Conservation (phyloP, 345 rosid species). For the Raphanus raphanistrum region DNA sequence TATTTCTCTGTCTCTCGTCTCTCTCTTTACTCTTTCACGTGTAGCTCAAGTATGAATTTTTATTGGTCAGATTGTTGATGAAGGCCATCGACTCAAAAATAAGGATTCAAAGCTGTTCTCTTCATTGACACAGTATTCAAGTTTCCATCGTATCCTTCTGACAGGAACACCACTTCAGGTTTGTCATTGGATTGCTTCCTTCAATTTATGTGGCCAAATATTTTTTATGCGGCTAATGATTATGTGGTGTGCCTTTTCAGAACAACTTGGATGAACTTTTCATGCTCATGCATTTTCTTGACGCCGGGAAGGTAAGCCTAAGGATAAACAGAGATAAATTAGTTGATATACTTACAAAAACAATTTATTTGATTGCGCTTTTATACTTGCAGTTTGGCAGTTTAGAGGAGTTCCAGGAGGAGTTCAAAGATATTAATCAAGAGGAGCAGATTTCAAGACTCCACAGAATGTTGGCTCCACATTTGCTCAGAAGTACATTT, state of each 20-base stretch:
- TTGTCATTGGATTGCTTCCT: conserved; percentile 35
- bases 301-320: conserved; percentile 87
- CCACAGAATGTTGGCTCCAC: conserved; percentile 98
- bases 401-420: conserved; percentile 98
- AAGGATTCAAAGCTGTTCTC: conserved; percentile 95
- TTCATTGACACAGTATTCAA: conserved; percentile 85
- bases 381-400: conserved; percentile 75
- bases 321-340: conserved; percentile 16
- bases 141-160: conserved; percentile 88
- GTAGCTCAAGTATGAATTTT: conserved; percentile 11
- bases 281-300: conserved; percentile 99
- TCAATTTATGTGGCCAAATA: neutral
- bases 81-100: conserved; percentile 98
- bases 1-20: neutral
- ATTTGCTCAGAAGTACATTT: conserved; percentile 86
- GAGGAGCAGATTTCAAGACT: conserved; percentile 97
- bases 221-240: conserved; percentile 28
- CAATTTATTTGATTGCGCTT: conserved; percentile 28
- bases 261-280: conserved; percentile 99
- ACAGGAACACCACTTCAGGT: conserved; percentile 99
- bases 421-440: conserved; percentile 96
- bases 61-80: conserved; percentile 87
- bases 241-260: conserved; percentile 54
- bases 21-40: neutral
- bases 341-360: neutral